phyloP scores from a whole-genome alignment of 1,284 basidiomycete genomes.

The Agroathelia rolfsii region DNA sequence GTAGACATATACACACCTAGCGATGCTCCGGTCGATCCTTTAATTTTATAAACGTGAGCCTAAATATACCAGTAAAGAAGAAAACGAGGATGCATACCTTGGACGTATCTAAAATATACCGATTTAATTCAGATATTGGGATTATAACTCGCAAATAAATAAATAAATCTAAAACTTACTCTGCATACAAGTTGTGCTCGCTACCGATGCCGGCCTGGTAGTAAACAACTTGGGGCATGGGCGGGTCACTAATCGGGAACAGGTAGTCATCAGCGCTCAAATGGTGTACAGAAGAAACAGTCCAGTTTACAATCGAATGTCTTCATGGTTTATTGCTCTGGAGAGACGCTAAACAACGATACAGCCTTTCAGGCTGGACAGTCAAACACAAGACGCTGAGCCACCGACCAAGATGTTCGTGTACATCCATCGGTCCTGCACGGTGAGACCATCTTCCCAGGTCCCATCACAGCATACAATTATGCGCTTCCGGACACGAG shows the following conservation, averaged over 20 bases:
- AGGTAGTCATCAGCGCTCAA: neutral
- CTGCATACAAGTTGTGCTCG: slow-evolving; percentile 44
- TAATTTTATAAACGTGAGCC: neutral
- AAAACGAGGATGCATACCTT: too few species aligned
- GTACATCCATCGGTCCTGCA: slow-evolving; percentile 39
- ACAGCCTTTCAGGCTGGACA: slow-evolving; percentile 5
- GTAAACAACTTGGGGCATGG: slow-evolving; percentile 56
- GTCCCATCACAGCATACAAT: slow-evolving; percentile 66
- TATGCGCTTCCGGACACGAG: slow-evolving; percentile 40
- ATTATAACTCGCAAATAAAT: too few species aligned
- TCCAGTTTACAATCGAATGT: slow-evolving; percentile 40
- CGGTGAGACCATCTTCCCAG: slow-evolving; percentile 35
- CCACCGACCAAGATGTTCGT: slow-evolving; percentile 52
- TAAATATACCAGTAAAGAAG: slow-evolving; percentile 2
- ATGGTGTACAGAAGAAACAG: slow-evolving; percentile 12
- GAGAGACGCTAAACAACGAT: slow-evolving; percentile 28
- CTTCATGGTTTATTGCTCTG: slow-evolving; percentile 47
- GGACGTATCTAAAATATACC: slow-evolving; percentile 41
- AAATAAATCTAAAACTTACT: too few species aligned
- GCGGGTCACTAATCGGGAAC: slow-evolving; percentile 24
- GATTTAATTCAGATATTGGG: too few species aligned
- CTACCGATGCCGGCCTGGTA: slow-evolving; percentile 65
- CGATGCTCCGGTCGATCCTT: slow-evolving; percentile 49
- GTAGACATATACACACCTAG: slow-evolving; percentile 41
- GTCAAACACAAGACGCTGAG: neutral